phyloP scores from a whole-genome alignment of 768 basidiomycete genomes.

The Hebeloma cylindrosporum region DNA sequence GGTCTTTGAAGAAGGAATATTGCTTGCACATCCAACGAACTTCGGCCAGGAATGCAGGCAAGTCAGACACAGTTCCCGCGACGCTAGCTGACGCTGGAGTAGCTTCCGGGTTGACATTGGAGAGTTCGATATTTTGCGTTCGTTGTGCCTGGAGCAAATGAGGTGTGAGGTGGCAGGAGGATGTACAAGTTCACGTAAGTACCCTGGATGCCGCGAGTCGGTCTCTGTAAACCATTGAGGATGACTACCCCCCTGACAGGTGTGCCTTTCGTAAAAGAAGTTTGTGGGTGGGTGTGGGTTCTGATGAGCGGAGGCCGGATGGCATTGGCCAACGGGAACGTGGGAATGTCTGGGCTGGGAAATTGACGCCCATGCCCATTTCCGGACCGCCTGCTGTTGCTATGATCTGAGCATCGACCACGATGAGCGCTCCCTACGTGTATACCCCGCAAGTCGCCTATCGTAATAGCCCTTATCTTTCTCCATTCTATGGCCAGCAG shows the following conservation, averaged over 20 bases:
- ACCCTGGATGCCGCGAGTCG: conserved; percentile 40
- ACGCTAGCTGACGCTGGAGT: conserved; percentile 17
- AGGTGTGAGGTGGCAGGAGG: background rate
- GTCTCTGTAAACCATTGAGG: conserved; percentile 36
- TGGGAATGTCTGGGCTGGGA: no score
- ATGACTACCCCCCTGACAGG: background rate
- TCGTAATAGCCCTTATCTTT: conserved; percentile 30
- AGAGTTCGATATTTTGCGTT: conserved; percentile 34
- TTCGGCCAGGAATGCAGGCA: conserved; percentile 36
- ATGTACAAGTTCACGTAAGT: background rate
- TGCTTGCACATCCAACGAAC: conserved; percentile 19
- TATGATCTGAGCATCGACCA: conserved; percentile 1
- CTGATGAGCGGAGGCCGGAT: no score
- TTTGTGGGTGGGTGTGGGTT: no score
- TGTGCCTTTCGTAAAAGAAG: no score
- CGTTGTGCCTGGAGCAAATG: conserved; percentile 32
- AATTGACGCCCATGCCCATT: background rate
- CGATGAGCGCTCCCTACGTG: conserved; percentile 38
- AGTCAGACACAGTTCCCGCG: conserved; percentile 19
- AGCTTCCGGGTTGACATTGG: conserved; percentile 21
- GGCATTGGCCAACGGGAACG: conserved; percentile 8
- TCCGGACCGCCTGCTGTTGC: background rate
- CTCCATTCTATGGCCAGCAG: conserved; percentile 26
- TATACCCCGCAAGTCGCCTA: conserved; percentile 43
- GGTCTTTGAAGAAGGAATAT: background rate